Base-by-base conservation (phyloP, 768 basidiomycete genomes). In the Leccinum fibrillosum region DNA sequence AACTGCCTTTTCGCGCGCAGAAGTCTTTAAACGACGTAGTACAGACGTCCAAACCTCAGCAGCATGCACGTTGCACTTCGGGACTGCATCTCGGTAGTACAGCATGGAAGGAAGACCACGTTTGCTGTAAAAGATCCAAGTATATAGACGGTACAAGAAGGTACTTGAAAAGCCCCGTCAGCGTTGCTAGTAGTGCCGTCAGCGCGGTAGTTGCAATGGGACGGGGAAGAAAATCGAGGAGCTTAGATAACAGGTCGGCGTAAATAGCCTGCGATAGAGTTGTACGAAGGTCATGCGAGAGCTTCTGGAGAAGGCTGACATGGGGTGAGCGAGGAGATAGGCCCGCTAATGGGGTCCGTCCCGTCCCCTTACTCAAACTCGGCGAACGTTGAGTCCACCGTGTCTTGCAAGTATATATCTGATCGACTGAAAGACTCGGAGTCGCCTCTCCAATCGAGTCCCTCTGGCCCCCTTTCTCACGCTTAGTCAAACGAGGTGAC, bases 21-120 rank as follows among this genome's bases (percentile, higher is more conserved):
- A 77, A 2, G 76, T 73, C 70, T 91, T 90, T 53, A 94, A 73
- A 63, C 90, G 80, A 51, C 94, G 78, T 45, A 96, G 66, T 0
- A 88, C 80, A 1, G 83, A 84, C 0, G 86, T 91, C 95, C 92
- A 97, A 4, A 92, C 91, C 66, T 97, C 93, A 0, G 92, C 88
- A 10, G 90, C 80, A 1, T 25, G 89, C 85, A 25, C 89, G 76
- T 66, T 89, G 89, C 2, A 92, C 81, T 57, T 94, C 90, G 0
- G 83, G 80, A 55, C 81, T 74, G 68, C 89, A 91, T 57, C 76
- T 80, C 3, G 81, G 80, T 9, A 92, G 69, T 1, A 79, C 74
- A 1, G 70, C 66, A 25, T 77, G 76, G 42, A 92, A 72, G 28
- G 72, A 65, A 5, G 69, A 55, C 90, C 90, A 92, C 3, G 89